These are phyloP conservation scores for Globisporangium iwayamae DNA, from an alignment of 352 stramenopile species.

Conservation along the genomic window DNA sequence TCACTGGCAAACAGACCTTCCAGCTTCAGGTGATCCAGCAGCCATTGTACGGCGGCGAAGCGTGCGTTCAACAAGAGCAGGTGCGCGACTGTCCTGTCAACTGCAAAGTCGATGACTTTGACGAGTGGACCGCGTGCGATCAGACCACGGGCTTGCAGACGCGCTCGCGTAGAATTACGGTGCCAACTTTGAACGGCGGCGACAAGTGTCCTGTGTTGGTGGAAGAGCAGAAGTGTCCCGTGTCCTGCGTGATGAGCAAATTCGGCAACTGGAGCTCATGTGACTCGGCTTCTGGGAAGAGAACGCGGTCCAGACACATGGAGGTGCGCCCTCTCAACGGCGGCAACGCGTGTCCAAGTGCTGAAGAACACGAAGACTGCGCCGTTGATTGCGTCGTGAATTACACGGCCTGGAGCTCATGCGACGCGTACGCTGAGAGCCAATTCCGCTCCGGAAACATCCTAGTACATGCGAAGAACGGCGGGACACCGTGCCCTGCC, in stretches of 20 bases:
- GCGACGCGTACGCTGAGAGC: conserved; percentile 1
- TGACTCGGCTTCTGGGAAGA: conserved; percentile 20
- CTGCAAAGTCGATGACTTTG: conserved; percentile 42
- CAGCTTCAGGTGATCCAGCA: conserved; percentile 21
- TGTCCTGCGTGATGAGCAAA: conserved; percentile 38
- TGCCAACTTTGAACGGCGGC: conserved; percentile 31
- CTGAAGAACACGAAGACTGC: conserved; percentile 28
- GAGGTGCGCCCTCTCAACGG: conserved; percentile 24
- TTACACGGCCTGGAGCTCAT: conserved; percentile 30
- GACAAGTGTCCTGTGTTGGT: conserved; percentile 25
- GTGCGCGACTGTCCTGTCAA: conserved; percentile 31
- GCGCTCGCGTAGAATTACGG: conserved; percentile 26
- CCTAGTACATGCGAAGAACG: conserved; percentile 3
- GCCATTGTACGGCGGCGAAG: conserved; percentile 35
- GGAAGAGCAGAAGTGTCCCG: conserved; percentile 30
- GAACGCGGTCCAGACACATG: conserved; percentile 28
- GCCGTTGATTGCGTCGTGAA: conserved; percentile 42
- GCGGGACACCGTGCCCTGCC: conserved; percentile 1
- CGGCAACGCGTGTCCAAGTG: conserved; percentile 25
- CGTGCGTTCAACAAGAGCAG: conserved; percentile 23
- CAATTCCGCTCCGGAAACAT: conserved; percentile 7
- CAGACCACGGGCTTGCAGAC: conserved; percentile 26
- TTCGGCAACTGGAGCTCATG: conserved; percentile 34
- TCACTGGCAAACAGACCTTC: conserved; percentile 27
- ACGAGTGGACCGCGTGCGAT: conserved; percentile 34